Conservation (phyloP, 768 basidiomycete species). For the Rhizopogon salebrosus region DNA sequence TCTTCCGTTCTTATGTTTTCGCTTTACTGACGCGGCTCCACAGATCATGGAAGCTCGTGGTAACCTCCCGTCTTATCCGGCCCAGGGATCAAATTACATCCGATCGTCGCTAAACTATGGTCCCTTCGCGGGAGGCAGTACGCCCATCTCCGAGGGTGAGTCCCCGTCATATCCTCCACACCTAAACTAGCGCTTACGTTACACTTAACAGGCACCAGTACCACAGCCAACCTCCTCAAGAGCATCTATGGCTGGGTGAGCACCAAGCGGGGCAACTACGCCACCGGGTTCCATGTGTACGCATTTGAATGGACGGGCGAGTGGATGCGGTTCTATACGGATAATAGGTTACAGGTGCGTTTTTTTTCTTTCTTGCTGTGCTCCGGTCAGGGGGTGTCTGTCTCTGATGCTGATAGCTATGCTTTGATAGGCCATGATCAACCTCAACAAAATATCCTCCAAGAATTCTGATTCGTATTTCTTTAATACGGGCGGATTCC, state of each 20-base stretch:
- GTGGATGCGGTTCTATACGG: conserved; percentile 52
- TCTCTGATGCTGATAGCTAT: not conserved
- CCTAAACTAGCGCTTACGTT: fast-evolving
- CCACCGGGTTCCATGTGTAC: conserved; percentile 47
- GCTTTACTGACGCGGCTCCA: not conserved
- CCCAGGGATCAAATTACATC: conserved; percentile 41
- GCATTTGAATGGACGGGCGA: conserved; percentile 55
- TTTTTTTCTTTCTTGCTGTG: not conserved
- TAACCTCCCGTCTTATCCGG: conserved; percentile 37
- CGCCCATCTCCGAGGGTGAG: conserved; percentile 28
- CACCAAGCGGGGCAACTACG: conserved; percentile 40
- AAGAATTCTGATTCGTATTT: conserved; percentile 41
- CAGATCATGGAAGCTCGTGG: conserved; percentile 53
- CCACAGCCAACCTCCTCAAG: conserved; percentile 22
- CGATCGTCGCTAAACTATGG: conserved; percentile 69
- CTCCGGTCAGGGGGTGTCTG: not conserved
- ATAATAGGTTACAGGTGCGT: conserved; percentile 34
- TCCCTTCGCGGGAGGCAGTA: conserved; percentile 30
- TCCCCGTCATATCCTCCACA: not conserved
- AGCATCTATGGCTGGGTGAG: conserved; percentile 32
- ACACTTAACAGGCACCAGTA: not conserved
- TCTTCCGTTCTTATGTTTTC: too few relatives aligned
- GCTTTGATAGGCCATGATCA: conserved; percentile 45
- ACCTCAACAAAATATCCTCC: conserved; percentile 37
- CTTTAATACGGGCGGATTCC: conserved; percentile 49